phyloP scores from a whole-genome alignment of 2,329 filamentous ascomycete species.

The Penicillium sp. region DNA sequence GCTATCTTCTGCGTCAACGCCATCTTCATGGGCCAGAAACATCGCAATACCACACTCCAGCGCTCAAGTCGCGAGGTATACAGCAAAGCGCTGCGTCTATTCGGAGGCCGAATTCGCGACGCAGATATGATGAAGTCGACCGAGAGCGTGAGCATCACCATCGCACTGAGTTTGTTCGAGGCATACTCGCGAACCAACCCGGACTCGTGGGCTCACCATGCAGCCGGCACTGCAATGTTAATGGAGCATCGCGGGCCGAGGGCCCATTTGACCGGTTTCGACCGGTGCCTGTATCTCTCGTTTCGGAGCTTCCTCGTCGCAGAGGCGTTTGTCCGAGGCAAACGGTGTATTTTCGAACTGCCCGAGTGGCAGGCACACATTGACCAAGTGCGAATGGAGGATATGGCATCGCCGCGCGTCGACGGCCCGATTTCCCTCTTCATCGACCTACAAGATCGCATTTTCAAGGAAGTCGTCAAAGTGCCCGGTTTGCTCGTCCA shows the following conservation, averaged over 20 bases:
- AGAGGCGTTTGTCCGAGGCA: conserved; percentile 32
- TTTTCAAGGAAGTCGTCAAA: conserved; percentile 28
- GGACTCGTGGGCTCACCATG: conserved; percentile 37
- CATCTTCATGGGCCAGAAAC: conserved; percentile 30
- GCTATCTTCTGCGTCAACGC: conserved; percentile 32
- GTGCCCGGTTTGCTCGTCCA: conserved; percentile 22
- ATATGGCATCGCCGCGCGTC: conserved; percentile 21
- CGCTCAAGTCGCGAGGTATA: conserved; percentile 34
- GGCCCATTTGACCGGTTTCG: conserved; percentile 33
- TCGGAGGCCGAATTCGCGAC: conserved; percentile 31
- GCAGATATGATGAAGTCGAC: conserved; percentile 26
- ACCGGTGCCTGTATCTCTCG: conserved; percentile 35
- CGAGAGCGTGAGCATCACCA: conserved; percentile 36
- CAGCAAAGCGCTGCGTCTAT: conserved; percentile 30
- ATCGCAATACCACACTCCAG: conserved; percentile 25
- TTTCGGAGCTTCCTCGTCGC: conserved; percentile 39
- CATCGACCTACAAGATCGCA: conserved; percentile 27
- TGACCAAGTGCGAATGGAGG: conserved; percentile 30
- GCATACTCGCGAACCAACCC: conserved; percentile 35
- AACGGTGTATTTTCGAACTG: conserved; percentile 33
- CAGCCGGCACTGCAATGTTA: conserved; percentile 33
- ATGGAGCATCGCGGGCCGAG: conserved; percentile 35
- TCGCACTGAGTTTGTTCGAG: conserved; percentile 38
- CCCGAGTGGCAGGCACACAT: conserved; percentile 35
- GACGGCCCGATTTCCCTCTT: conserved; percentile 24